Base-by-base conservation (phyloP, 1,284 basidiomycete species). In the Ganoderma leucocontextum region DNA sequence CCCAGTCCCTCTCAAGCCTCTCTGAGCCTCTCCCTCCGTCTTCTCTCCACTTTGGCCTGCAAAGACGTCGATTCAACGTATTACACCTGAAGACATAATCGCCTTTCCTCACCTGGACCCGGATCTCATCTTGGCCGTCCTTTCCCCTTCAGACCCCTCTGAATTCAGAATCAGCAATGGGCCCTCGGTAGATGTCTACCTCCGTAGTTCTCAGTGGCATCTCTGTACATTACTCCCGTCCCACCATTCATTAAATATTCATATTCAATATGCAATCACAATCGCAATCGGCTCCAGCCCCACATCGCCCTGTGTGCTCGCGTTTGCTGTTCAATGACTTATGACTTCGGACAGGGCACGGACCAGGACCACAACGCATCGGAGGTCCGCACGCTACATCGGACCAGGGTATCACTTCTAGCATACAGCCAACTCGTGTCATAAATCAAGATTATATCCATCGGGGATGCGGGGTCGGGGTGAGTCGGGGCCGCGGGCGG, bases 401-500 rank as follows among this genome's bases (percentile, higher is more conserved):
- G 58, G 22, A 42, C 39, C 13, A 39, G 71, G 68, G 71, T 72
- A 72, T 72, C 71, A 65, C 67, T 42, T 63, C 62, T 72, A 72
- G 71, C 71, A 67, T 72, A 72, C 71, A 72, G 63, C 55, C 67
- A 58, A 49, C 55, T 63, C 53, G 49, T 67, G 67, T 60, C 69
- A 72, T 72, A 70, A 69, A 68, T 69, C 69, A 72, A 68, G 61
- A 44, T 22, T 67, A 70, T 69, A 70, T 72, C 67, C 63, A 55
- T 59, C 65, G 55, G 36, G 36, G 61, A 52, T 10, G 49, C 41
- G 60, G 52, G 22, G 4, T 64, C 22, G 38, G 53, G 39, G 60
- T 10, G 55, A 57, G 60, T 61, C 60, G 39, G 42, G 29, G 60
- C 60, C 44, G 12, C 60, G 19, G 25, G 33, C 33, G 36, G n/a